Evolutionary conservation across 2,329 filamentous ascomycete species (phyloP).

Genomic region (Monosporascus ibericus): DNA sequence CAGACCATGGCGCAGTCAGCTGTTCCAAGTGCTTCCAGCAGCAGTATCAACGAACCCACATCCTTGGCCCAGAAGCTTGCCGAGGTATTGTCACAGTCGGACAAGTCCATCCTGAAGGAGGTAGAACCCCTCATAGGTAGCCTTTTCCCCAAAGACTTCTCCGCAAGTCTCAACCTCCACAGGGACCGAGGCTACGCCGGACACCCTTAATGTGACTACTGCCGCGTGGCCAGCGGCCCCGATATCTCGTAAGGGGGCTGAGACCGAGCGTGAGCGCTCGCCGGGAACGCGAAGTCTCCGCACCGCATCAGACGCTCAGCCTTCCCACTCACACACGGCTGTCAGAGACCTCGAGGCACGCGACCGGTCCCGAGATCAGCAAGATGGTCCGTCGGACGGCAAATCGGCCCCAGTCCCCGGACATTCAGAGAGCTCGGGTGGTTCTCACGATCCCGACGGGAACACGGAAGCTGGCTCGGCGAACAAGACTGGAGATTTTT

Average conservation of each 20-base stretch:
- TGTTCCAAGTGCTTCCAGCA: background rate
- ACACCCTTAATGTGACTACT: background rate
- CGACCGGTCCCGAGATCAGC: too few species aligned
- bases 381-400: too few species aligned
- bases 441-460: too few species aligned
- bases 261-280: too few species aligned
- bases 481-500: too few species aligned
- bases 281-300: too few species aligned
- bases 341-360: too few species aligned
- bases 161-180: background rate
- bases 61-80: background rate
- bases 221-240: background rate
- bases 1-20: background rate
- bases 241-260: background rate
- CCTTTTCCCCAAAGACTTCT: background rate
- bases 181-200: background rate
- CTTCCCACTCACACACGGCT: too few species aligned
- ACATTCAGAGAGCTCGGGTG: too few species aligned
- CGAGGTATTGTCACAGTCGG: background rate
- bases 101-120: background rate
- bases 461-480: too few species aligned
- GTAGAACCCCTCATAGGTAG: background rate
- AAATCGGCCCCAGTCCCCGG: too few species aligned
- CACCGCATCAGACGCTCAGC: too few species aligned
- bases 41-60: background rate